Evolutionary conservation across 768 basidiomycete genomes (phyloP).

Genomic region (Lepiota venenata): DNA sequence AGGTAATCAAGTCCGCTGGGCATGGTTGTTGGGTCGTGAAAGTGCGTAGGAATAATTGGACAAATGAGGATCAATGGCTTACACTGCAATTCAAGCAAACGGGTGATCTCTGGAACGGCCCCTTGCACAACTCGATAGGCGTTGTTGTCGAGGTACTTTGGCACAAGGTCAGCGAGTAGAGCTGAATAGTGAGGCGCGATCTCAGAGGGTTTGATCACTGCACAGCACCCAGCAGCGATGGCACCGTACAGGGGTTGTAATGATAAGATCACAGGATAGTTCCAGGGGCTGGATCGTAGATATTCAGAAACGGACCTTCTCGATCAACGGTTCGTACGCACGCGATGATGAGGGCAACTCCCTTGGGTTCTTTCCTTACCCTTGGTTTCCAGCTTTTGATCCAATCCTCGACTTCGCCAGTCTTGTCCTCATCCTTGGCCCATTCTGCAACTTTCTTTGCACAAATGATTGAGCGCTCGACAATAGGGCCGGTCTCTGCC

Average conservation of each 20-base stretch:
- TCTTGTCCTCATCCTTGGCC: slow-evolving; percentile 40
- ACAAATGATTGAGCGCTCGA: slow-evolving; percentile 39
- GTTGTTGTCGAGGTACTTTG: slow-evolving; percentile 44
- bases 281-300: slow-evolving; percentile 50
- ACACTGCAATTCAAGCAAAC: slow-evolving; percentile 47
- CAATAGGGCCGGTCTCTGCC: slow-evolving; percentile 41
- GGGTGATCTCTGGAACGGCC: slow-evolving; percentile 52
- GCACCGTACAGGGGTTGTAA: slow-evolving; percentile 65
- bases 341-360: slow-evolving; percentile 59
- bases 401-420: slow-evolving; percentile 35
- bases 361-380: slow-evolving; percentile 55
- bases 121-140: slow-evolving; percentile 59
- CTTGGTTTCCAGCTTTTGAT: slow-evolving; percentile 51
- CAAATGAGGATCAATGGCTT: slow-evolving; percentile 11
- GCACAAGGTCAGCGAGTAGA: slow-evolving; percentile 51
- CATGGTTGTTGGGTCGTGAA: neutral
- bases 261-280: slow-evolving; percentile 56
- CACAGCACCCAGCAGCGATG: slow-evolving; percentile 72
- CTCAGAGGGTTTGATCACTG: slow-evolving; percentile 67
- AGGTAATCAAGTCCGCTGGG: neutral
- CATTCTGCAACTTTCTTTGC: slow-evolving; percentile 56
- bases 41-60: slow-evolving; percentile 19
- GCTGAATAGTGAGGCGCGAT: slow-evolving; percentile 43
- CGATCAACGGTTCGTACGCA: slow-evolving; percentile 27
- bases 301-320: neutral